These are phyloP conservation scores for Penicillium decumbens DNA, from an alignment of 2,329 filamentous ascomycete species.

Conservation along the genomic window DNA sequence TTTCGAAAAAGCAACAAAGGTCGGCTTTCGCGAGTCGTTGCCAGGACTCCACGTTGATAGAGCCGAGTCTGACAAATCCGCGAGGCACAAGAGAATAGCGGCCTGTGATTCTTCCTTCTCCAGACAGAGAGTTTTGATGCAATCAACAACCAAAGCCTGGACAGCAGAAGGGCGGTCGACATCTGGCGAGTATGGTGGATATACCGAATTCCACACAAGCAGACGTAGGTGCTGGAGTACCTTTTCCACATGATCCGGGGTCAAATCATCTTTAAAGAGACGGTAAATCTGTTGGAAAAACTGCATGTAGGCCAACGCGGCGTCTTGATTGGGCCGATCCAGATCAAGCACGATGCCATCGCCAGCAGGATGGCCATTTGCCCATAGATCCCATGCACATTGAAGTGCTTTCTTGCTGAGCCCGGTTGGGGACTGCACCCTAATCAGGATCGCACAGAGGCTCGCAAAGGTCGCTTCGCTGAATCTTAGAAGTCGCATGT, in stretches of 20 bases:
- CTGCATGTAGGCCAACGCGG: slow-evolving; percentile 77
- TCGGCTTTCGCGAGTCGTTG: slow-evolving; percentile 55
- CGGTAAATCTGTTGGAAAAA: slow-evolving; percentile 73
- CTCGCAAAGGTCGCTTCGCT: slow-evolving; percentile 68
- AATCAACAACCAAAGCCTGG: slow-evolving; percentile 34
- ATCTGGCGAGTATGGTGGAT: slow-evolving; percentile 38
- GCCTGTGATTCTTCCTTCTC: slow-evolving; percentile 38
- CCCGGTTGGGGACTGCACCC: slow-evolving; percentile 43
- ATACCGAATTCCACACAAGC: slow-evolving; percentile 66
- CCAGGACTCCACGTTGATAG: slow-evolving; percentile 36
- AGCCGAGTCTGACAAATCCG: slow-evolving; percentile 65
- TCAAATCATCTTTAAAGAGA: slow-evolving; percentile 62
- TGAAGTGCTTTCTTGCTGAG: slow-evolving; percentile 50
- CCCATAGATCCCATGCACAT: slow-evolving; percentile 67
- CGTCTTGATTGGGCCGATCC: slow-evolving; percentile 67
- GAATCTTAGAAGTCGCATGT: slow-evolving; percentile 62
- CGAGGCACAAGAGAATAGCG: slow-evolving; percentile 46
- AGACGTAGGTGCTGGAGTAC: slow-evolving; percentile 68
- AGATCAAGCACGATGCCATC: slow-evolving; percentile 41
- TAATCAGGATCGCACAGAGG: slow-evolving; percentile 56
- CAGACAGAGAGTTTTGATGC: slow-evolving; percentile 32
- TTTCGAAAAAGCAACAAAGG: slow-evolving; percentile 86
- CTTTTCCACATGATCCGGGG: slow-evolving; percentile 57
- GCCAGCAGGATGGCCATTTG: slow-evolving; percentile 56
- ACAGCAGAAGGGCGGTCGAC: slow-evolving; percentile 37